Evolutionary conservation across 2,329 filamentous ascomycete genomes (phyloP), one percentile per base, ranked within the genome.

Genomic region (Colletotrichum gloeosporioides): DNA sequence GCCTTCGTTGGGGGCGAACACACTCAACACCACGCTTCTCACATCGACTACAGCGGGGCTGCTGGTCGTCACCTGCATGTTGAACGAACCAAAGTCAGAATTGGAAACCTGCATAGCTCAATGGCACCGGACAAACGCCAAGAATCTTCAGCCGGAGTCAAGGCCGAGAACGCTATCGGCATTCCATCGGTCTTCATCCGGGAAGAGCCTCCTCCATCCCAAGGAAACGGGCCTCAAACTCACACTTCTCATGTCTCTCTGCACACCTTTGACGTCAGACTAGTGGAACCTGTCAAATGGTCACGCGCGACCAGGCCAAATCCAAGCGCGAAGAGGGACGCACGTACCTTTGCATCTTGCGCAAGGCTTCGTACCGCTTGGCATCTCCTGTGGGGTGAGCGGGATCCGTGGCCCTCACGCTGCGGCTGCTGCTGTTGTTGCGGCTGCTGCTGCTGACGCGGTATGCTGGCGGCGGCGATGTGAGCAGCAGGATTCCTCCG

Each of bases 41-140:
- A 59, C 85, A 86, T 4, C 84, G 79, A 16, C 82, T 80, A 68
- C 85, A 86, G 55, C 78, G 81, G 4, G 85, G 85, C 3, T 80
- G 81, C n/a, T 82, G 81, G 70, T 86, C 84, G 57, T 86, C 85
- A 57, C 85, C 84, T 86, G 61, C 0, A 8, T 5, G 10, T 64
- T n/a, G 22, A 68, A 27, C 8, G 1, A 27, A 62, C 1, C 44
- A 22, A 31, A 4, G 69, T 78, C 57, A 76, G 66, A 27, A 34
- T 59, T 10, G 5, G 16, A 18, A 68, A 16, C 4, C n/a, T 13
- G 32, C 34, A 49, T 2, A 66, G 27, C 15, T 9, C 36, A 2
- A 15, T n/a, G 27, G 6, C 10, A n/a, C 10, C 10, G 9, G 3
- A 31, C 0, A 31, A 31, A 0, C 16, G 29, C 18, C 29, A 31